phyloP scores from a whole-genome alignment of 2,329 filamentous ascomycete genomes.

The Pseudopithomyces chartarum region DNA sequence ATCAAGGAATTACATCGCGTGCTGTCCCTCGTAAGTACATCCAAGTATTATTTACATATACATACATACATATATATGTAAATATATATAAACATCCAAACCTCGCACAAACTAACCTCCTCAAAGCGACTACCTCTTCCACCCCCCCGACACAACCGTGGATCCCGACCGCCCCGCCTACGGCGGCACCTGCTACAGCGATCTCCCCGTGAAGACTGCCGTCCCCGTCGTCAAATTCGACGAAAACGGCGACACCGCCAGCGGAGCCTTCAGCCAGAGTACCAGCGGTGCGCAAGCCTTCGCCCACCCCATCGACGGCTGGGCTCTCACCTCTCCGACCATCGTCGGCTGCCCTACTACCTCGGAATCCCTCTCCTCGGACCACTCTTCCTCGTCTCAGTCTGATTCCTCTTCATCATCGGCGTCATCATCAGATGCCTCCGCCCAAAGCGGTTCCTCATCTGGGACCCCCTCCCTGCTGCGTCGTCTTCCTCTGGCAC shows the following conservation, averaged over 20 bases:
- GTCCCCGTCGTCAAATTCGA: conserved; percentile 26
- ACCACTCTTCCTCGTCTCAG: neutral
- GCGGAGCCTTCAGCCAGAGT: conserved; percentile 13
- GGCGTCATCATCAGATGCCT: neutral
- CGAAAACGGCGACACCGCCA: conserved; percentile 14
- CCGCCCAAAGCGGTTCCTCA: neutral
- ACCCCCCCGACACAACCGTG: conserved; percentile 17
- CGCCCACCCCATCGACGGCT: conserved; percentile 36
- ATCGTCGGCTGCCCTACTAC: conserved; percentile 18
- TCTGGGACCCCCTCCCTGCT: neutral
- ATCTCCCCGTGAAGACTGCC: conserved; percentile 19
- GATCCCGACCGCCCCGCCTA: conserved; percentile 28
- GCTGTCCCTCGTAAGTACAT: conserved; percentile 30
- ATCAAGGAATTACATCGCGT: conserved; percentile 30
- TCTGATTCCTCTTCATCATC: neutral
- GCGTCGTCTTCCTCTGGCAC: conserved; percentile 7
- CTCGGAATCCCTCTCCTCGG: conserved; percentile 4
- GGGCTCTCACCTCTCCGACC: conserved; percentile 16
- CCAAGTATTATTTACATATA: too few species aligned
- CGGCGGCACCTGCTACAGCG: conserved; percentile 33
- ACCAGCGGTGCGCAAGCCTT: conserved; percentile 23
- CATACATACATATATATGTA: too few species aligned
- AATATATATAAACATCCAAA: neutral
- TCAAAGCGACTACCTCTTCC: conserved; percentile 23
- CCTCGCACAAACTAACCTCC: neutral